Evolutionary conservation across 345 rosid species (phyloP).

Genomic region (Gossypium bickii): DNA sequence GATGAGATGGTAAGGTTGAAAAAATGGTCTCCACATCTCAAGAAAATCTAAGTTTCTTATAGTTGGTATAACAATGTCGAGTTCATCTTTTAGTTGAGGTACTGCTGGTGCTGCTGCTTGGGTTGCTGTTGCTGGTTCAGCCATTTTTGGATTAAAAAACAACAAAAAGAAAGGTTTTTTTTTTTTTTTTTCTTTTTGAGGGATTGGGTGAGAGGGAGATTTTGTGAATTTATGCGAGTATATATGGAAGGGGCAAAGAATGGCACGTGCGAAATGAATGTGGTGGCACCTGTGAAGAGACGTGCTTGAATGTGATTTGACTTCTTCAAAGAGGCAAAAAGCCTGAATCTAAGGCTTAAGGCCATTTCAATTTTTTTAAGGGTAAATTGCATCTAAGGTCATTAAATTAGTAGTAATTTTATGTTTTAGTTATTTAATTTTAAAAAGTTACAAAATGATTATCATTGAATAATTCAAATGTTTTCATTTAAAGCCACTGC

Average conservation of each 20-base stretch:
- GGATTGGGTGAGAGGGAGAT: not conserved
- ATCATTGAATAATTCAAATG: too few species aligned
- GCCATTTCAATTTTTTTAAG: too few species aligned
- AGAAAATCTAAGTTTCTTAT: constrained; percentile 89
- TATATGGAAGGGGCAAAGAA: not conserved
- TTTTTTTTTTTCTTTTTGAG: not conserved
- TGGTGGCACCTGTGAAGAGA: not conserved
- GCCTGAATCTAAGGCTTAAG: not conserved
- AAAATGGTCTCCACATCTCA: constrained; percentile 98
- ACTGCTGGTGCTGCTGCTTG: constrained; percentile 33
- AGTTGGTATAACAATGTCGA: constrained; percentile 92
- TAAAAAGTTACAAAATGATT: too few species aligned
- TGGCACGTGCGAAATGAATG: not conserved
- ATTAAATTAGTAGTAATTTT: too few species aligned
- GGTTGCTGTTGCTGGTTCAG: constrained; percentile 43
- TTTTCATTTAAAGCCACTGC: too few species aligned
- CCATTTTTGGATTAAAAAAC: constrained; percentile 30
- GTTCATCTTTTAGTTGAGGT: constrained; percentile 66
- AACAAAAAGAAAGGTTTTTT: not conserved
- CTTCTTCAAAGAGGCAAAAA: not conserved
- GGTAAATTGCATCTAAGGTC: too few species aligned
- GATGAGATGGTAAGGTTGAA: constrained; percentile 88
- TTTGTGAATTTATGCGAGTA: not conserved
- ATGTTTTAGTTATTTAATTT: too few species aligned
- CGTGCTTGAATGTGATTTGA: not conserved